Percentiles rank a stretch among this genome's conserved stretches.
Evolutionary conservation across 768 basidiomycete species (phyloP).

Genomic region (Russula virescens): DNA sequence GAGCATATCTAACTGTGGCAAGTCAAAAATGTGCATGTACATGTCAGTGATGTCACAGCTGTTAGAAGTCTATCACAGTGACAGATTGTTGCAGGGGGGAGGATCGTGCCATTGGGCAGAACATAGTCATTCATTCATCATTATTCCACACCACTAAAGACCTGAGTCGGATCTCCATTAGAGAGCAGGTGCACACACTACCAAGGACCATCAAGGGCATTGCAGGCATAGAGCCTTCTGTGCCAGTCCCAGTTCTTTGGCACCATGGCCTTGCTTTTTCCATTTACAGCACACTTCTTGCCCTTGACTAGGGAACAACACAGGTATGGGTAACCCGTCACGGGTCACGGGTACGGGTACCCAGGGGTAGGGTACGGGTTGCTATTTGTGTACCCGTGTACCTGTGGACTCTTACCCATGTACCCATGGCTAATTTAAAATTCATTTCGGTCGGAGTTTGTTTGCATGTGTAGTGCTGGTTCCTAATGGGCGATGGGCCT

Average conservation of each 20-base stretch:
- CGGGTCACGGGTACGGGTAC: too few species aligned
- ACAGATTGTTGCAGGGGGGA: conserved; percentile 8
- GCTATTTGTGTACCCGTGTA: too few species aligned
- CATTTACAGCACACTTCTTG: conserved; percentile 47
- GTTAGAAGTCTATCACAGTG: conserved; percentile 21
- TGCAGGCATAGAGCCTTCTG: conserved; percentile 51
- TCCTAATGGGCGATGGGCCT: too few species aligned
- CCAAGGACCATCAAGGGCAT: conserved; percentile 56
- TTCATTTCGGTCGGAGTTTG: too few species aligned
- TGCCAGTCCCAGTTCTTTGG: conserved; percentile 28
- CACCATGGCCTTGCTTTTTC: conserved; percentile 45
- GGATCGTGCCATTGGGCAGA: conserved; percentile 32
- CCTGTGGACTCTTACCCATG: too few species aligned
- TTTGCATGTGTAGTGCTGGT: too few species aligned
- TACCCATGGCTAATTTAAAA: too few species aligned
- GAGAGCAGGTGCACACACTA: conserved; percentile 43
- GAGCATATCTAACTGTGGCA: conserved; percentile 12
- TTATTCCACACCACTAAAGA: too few species aligned
- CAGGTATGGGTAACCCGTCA: too few species aligned
- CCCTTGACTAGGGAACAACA: too few species aligned
- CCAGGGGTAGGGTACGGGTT: too few species aligned
- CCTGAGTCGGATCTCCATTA: conserved; percentile 33
- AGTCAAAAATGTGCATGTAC: conserved; percentile 13
- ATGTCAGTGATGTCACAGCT: background rate
- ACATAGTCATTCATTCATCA: conserved; percentile 60